Evolutionary conservation across 768 basidiomycete species (phyloP).

Genomic region (Leccinum subtestaceum): DNA sequence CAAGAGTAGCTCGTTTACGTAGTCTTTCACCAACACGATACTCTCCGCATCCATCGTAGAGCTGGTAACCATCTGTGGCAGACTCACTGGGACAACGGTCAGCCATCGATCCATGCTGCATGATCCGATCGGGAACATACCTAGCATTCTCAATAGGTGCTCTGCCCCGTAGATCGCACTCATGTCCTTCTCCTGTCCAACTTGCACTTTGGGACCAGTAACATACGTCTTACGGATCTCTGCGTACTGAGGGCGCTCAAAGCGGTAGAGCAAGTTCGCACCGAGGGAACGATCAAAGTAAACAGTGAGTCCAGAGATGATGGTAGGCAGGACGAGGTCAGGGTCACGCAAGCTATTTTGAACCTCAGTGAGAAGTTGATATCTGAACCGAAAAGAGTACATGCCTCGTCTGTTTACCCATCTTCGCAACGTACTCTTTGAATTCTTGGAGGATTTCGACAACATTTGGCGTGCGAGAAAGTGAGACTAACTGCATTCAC

Average conservation of each 20-base stretch:
- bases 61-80: slow-evolving; percentile 86
- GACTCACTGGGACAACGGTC: slow-evolving; percentile 61
- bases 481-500: slow-evolving; percentile 65
- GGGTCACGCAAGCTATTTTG: slow-evolving; percentile 63
- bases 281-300: slow-evolving; percentile 95
- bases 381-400: slow-evolving; percentile 15
- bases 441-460: slow-evolving; percentile 76
- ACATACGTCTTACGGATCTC: slow-evolving; percentile 70
- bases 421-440: slow-evolving; percentile 55
- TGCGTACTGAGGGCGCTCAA: slow-evolving; percentile 92
- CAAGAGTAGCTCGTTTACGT: slow-evolving; percentile 85
- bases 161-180: slow-evolving; percentile 92
- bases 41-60: slow-evolving; percentile 92
- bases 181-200: slow-evolving; percentile 79
- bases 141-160: slow-evolving; percentile 88
- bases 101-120: neutral
- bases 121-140: slow-evolving; percentile 44
- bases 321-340: slow-evolving; percentile 67
- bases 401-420: slow-evolving; percentile 47
- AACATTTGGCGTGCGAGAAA: slow-evolving; percentile 81
- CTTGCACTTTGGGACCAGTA: slow-evolving; percentile 67
- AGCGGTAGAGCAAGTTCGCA: slow-evolving; percentile 87
- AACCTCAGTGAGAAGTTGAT: neutral
- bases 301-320: slow-evolving; percentile 78
- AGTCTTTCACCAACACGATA: slow-evolving; percentile 77